Base-by-base conservation (phyloP, 164 flowering plant species). In the Aristolochia contorta region DNA sequence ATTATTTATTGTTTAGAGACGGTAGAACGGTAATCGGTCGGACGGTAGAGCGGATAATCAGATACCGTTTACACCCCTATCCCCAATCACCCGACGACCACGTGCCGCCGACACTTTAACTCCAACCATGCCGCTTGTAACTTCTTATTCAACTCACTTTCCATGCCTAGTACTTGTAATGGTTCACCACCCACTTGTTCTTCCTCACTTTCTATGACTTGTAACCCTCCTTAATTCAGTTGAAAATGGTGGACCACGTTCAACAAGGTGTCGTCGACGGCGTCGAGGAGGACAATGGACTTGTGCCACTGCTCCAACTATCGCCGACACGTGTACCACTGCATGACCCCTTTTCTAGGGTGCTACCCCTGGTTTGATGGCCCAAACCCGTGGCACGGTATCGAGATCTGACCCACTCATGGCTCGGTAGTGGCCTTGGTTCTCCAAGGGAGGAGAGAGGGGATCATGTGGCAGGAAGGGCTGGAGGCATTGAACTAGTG, bases 131-230 rank as follows among this genome's bases (percentile, higher is more conserved):
- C n/a, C n/a, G n/a, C n/a, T n/a, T n/a, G n/a, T n/a, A 93, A 93
- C 85, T 93, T 90, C 54, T 65, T 65, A 79, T 76, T 78, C 57
- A 93, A 90, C 77, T 90, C n/a, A n/a, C 99, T 0, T 84, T 55
- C 99, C 99, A 93, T 6, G 92, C 99, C 58, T 93, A 97, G 75
- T 79, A 93, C 80, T 93, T 93, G 72, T 93, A 87, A 52, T 90
- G 97, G 64, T 93, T 90, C 74, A 93, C 85, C 67, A 77, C 78
- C 37, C 70, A 85, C 0, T 46, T 58, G 4, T 27, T 45, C 37
- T 32, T 2, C 0, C 64, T 23, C 71, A 79, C 0, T 16, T 21
- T 57, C 74, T n/a, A 70, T 55, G 21, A 14, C 32, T 47, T 47
- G 58, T 68, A 86, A 51, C 72, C 80, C 12, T 67, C 60, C 56